Conservation (phyloP, 257 asterid species). For the Capsicum rhomboideum region DNA sequence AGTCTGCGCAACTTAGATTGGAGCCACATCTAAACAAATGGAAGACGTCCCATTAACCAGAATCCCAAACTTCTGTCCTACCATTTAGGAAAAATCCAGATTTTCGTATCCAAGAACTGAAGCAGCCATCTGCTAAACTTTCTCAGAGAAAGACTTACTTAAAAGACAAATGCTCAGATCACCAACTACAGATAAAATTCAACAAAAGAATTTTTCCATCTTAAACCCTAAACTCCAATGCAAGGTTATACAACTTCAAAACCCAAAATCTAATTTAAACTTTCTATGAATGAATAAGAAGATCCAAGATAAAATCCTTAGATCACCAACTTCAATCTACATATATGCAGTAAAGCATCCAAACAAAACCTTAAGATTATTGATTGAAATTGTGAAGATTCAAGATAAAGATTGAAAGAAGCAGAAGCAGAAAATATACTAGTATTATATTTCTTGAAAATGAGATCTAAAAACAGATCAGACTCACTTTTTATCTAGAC, state of each 20-base stretch:
- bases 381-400: neutral
- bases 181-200: neutral
- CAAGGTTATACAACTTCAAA: neutral
- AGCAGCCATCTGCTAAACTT: neutral
- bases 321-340: neutral
- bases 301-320: neutral
- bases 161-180: neutral
- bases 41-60: neutral
- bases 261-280: neutral
- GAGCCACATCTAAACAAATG: neutral
- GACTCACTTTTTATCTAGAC: neutral
- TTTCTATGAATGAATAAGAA: neutral
- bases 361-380: neutral
- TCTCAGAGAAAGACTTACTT: neutral
- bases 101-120: neutral
- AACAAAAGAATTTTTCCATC: neutral
- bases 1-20: neutral
- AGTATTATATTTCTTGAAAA: neutral
- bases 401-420: neutral
- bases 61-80: neutral
- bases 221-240: neutral
- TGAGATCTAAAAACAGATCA: constrained; percentile 3
- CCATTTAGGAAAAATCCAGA: neutral
- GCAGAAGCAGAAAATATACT: neutral
- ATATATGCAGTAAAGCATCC: neutral